Evolutionary conservation across 257 asterid species (phyloP), one percentile per base, ranked within the genome.

Genomic region (Coffea eugenioides): DNA sequence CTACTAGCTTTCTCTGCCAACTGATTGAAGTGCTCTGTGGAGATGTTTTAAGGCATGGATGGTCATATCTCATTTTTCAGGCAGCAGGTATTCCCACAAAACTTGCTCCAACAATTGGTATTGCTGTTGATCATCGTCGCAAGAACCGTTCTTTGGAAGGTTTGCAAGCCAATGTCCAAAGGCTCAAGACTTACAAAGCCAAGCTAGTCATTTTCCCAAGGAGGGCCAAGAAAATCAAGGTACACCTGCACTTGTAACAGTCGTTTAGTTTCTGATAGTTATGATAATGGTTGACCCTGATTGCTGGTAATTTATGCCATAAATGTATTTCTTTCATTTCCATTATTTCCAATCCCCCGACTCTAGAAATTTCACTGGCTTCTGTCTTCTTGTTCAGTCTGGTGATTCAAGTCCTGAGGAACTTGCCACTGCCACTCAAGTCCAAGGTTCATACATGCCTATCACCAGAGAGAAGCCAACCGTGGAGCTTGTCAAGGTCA

Each of bases 341-440:
- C 9, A 65, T 65, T 65, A 12, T 65, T 27, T 65, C 20, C 16
- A n/a, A 3, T 18, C 13, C 20, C 70, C 11, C 3, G 0, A 62
- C 16, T 1, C 11, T 8, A 20, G n/a, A 65, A 25, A 11, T 27
- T 31, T 31, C 70, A 27, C 70, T 31, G 43, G 43, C 70, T 27
- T 27, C 70, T 31, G 11, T 65, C 27, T 65, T 43, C 70, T 13
- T 65, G 13, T 65, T 65, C 84, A 90, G 97, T 82, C 90, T 81
- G 97, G 95, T 80, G 97, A 92, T 84, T 92, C 93, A 46, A 82
- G 90, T 5, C 78, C 93, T 0, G 97, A 90, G 88, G 97, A 90
- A 80, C 79, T 90, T 81, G 90, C 91, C 8, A 86, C 92, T 0
- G 90, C 95, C 82, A 92, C 97, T 8, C 97, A 92, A 86, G 89